Evolutionary conservation across 1,284 basidiomycete genomes (phyloP), one percentile per base, ranked within the genome.

Genomic region (Polyporus tsugae): DNA sequence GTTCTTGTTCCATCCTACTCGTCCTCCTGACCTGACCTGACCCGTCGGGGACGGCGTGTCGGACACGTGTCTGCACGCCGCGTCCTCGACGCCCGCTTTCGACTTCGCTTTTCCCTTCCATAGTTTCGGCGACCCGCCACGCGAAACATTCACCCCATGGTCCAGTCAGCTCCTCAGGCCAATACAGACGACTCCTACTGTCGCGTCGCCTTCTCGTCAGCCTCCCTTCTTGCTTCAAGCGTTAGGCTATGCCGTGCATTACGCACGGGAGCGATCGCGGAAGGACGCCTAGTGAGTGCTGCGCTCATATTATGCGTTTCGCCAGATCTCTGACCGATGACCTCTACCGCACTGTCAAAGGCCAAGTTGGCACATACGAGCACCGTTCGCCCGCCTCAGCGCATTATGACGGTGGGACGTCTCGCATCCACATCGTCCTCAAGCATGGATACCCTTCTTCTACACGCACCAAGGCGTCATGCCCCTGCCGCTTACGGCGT

Each of bases 1-100:
- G 33, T 57, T 36, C 52, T 53, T 57, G 33, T 57, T 35, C 55
- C 55, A 35, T 33, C 33, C 33, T 11, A 57, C 55, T 36, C 35
- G 9, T 17, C 33, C 55, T 36, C 55, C 19, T 1, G 35, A 36
- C 55, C n/a, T 15, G 33, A 10, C 35, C 6, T 57, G 11, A 33
- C 17, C 52, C n/a, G 25, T n/a, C 29, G 55, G 52, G 25, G 25
- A 15, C 9, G 25, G 52, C 25, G 6, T 29, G 25, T 53, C 52
- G 25, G 52, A n/a, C 52, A 33, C 29, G 15, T 3, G 52, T 7
- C 55, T n/a, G 17, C 33, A 33, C 10, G 33, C 29, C 55, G 19
- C 15, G 55, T 57, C 33, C 33, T 15, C 15, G 33, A 17, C 55
- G 17, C 35, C 33, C 55, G 35, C 55, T 4, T 35, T 57, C 55